These are phyloP conservation scores for Aspergillus wentii DNA, from an alignment of 495 filamentous ascomycete species.

Conservation along the genomic window DNA sequence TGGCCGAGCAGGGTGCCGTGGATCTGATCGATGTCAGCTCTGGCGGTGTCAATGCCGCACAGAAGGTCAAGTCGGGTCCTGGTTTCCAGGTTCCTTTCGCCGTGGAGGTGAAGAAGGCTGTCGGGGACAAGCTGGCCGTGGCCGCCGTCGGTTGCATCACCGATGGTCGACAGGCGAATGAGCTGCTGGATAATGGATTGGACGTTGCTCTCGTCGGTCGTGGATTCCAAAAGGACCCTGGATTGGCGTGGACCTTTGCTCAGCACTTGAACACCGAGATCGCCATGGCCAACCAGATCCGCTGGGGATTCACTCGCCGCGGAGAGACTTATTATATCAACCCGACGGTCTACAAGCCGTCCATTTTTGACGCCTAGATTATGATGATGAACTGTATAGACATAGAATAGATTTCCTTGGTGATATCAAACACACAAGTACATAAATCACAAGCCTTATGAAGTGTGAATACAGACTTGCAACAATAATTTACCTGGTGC, in stretches of 20 bases:
- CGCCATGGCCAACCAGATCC: constrained; percentile 57
- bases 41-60: constrained; percentile 54
- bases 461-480: not conserved
- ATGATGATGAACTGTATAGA: too few species aligned
- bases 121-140: constrained; percentile 57
- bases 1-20: constrained; percentile 51
- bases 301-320: constrained; percentile 42
- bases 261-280: constrained; percentile 58
- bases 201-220: constrained; percentile 61
- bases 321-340: constrained; percentile 13
- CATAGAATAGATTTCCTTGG: constrained; percentile 1
- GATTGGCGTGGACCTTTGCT: constrained; percentile 58
- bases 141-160: constrained; percentile 62
- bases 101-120: constrained; percentile 55
- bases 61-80: constrained; percentile 52
- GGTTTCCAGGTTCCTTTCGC: constrained; percentile 68
- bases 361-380: constrained; percentile 14
- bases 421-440: constrained; percentile 1
- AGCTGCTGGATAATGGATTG: constrained; percentile 50
- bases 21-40: constrained; percentile 64
- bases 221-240: constrained; percentile 63
- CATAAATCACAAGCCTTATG: too few species aligned
- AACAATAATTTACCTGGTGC: too few species aligned
- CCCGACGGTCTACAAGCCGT: constrained; percentile 10
- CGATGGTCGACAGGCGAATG: constrained; percentile 52